Conservation (phyloP, 2,329 filamentous ascomycete species). For the Stagonosporopsis tanaceti region DNA sequence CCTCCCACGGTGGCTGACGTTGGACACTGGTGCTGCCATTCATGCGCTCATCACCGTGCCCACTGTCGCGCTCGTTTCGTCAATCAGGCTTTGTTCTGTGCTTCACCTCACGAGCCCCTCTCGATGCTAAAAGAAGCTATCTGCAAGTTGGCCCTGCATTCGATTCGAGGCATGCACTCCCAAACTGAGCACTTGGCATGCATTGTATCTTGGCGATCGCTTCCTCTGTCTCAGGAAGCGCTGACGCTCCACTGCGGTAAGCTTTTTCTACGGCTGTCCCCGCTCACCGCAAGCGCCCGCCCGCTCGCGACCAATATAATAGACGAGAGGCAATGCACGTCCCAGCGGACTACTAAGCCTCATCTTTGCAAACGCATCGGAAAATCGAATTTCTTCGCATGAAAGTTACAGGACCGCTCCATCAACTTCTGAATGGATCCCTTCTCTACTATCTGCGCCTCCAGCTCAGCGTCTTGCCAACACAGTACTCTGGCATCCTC, state of each 20-base stretch:
- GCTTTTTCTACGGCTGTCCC: slow-evolving; percentile 11
- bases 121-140: slow-evolving; percentile 8
- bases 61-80: not conserved
- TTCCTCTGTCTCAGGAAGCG: slow-evolving; percentile 14
- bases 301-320: not conserved
- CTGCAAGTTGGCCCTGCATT: slow-evolving; percentile 18
- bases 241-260: slow-evolving; percentile 18
- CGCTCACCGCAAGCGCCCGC: not conserved
- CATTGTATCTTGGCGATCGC: slow-evolving; percentile 13
- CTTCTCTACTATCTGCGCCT: no score
- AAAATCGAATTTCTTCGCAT: not conserved
- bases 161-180: slow-evolving; percentile 1
- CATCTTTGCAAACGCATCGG: not conserved
- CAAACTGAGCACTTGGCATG: slow-evolving; percentile 15
- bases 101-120: not conserved
- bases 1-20: slow-evolving; percentile 6
- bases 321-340: not conserved
- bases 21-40: not conserved
- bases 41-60: not conserved
- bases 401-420: not conserved
- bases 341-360: not conserved
- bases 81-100: not conserved
- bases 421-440: no score
- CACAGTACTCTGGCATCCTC: no score
- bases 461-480: no score